Evolutionary conservation across 1,139 yeast species (phyloP).

Genomic region (Magnusiomyces tetraspermus): DNA sequence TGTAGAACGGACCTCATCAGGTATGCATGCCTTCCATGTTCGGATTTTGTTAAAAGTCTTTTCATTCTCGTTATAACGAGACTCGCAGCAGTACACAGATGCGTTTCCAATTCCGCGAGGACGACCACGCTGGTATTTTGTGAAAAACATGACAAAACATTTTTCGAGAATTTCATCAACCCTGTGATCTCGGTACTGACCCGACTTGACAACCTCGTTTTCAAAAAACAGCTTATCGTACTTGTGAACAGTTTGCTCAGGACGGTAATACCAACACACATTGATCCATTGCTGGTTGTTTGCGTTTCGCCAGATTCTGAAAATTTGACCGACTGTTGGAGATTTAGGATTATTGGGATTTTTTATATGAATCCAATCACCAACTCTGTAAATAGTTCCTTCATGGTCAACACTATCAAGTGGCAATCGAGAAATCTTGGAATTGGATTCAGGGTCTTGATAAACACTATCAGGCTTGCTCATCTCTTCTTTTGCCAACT

Average conservation of each 20-base stretch:
- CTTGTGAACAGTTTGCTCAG: constrained; percentile 94
- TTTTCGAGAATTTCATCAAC: constrained; percentile 85
- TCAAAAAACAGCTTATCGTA: constrained; percentile 80
- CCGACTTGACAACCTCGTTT: constrained; percentile 92
- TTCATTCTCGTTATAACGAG: constrained; percentile 83
- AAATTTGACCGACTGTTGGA: constrained; percentile 90
- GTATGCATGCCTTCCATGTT: constrained; percentile 97
- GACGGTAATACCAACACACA: constrained; percentile 96
- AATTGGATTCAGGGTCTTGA: constrained; percentile 44
- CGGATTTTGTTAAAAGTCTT: constrained; percentile 88
- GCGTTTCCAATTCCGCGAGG: constrained; percentile 57
- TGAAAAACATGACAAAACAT: constrained; percentile 88
- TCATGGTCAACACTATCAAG: constrained; percentile 63
- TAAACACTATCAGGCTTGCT: constrained; percentile 75
- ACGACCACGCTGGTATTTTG: constrained; percentile 90
- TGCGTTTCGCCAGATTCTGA: constrained; percentile 76
- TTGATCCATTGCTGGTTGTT: constrained; percentile 85
- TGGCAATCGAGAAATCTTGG: constrained; percentile 58
- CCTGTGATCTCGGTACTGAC: constrained; percentile 90
- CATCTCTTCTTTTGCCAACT: constrained; percentile 58
- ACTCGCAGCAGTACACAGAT: constrained; percentile 89
- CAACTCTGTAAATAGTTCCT: constrained; percentile 70
- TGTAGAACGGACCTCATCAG: constrained; percentile 85
- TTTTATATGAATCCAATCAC: constrained; percentile 87
- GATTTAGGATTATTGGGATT: constrained; percentile 81